Percentiles rank a stretch among this genome's conserved stretches.
These are phyloP conservation scores for Trichoderma arundinaceum DNA, from an alignment of 2,329 filamentous ascomycete species.

Conservation along the genomic window DNA sequence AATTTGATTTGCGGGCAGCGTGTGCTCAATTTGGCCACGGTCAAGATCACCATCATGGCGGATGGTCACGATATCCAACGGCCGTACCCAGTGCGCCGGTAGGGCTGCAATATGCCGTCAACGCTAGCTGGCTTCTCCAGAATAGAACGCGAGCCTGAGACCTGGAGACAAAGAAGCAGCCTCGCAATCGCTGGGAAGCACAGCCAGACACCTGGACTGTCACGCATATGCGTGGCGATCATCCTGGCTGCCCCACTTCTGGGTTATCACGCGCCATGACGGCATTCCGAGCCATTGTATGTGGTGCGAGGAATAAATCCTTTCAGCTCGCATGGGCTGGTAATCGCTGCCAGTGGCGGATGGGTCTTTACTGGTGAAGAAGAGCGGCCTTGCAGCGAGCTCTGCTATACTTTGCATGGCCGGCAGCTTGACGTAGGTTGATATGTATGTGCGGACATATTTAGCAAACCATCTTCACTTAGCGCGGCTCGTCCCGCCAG, in stretches of 20 bases:
- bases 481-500: slow-evolving; percentile 25
- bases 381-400: not conserved
- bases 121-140: not conserved
- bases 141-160: not conserved
- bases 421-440: too few species aligned
- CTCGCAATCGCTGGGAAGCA: not conserved
- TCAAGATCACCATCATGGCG: not conserved
- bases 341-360: not conserved
- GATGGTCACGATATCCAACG: not conserved
- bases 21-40: not conserved
- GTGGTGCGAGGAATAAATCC: not conserved
- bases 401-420: not conserved
- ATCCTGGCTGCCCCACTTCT: slow-evolving; percentile 17
- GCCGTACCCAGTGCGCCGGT: not conserved
- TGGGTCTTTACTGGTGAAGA: not conserved
- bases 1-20: slow-evolving; percentile 1
- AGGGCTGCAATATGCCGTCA: slow-evolving; percentile 19
- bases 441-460: not conserved
- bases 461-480: slow-evolving; percentile 1
- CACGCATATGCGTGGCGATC: slow-evolving; percentile 28
- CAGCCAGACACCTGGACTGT: not conserved
- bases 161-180: not conserved
- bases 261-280: slow-evolving; percentile 30
- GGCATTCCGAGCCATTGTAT: slow-evolving; percentile 25
- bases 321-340: not conserved